Base-by-base conservation (phyloP, 1,284 basidiomycete species). In the Wolfiporia cocos region DNA sequence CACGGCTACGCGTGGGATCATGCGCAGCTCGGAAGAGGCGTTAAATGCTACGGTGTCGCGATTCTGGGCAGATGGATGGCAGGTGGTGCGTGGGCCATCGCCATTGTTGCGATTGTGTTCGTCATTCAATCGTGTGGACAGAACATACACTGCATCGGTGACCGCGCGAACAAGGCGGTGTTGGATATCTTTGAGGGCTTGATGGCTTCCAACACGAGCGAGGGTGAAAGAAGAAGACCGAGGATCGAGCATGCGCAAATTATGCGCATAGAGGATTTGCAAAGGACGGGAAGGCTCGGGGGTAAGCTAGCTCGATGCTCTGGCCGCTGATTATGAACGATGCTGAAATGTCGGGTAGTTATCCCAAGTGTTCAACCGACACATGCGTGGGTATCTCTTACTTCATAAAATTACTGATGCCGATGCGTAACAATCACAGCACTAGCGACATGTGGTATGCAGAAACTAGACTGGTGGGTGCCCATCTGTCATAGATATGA, bases 231-330 rank as follows among this genome's bases (percentile, higher is more conserved):
- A 54, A 70, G 51, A 14, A 47, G 92, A 15, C 82, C 88, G 1
- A 71, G 93, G 18, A 81, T 95, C 20, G 94, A 97, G 57, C 93
- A 97, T 62, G 86, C 92, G 0, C 93, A 97, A 63, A 92, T 96
- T 43, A 70, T 95, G 67, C 74, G 75, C 1, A 63, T 58, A 4
- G 66, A 72, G 1, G 92, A 96, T 59, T 56, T 95, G 10, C 56
- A 73, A 43, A 73, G 91, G 11, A 72, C 81, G 18, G 86, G 82
- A 15, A 66, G 64, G 34, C 69, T 95, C 9, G 88, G 88, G 54
- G 79, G 89, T 84, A 44, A 31, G 76, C 60, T 10, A 24, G 19
- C 9, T 7, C 11, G 10, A 37, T 31, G 41, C 17, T 0, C 22
- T 4, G 20, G n/a, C 37, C 3, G n/a, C 21, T 29, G 3, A 7